Base-by-base conservation (phyloP, 1,139 yeast genomes). In the Debaryomyces subglobosus region DNA sequence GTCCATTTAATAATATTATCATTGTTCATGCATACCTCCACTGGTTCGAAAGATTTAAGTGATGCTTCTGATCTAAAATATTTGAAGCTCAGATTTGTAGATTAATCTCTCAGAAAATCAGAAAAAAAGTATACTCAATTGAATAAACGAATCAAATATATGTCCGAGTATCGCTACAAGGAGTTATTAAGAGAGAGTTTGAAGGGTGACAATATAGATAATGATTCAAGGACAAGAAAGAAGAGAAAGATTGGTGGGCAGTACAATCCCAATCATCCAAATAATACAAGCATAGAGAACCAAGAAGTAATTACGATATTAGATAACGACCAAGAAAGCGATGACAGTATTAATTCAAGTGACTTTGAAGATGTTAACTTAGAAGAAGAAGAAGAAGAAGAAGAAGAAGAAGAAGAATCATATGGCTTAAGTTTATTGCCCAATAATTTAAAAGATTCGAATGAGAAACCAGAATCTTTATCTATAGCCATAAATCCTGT, bases 311-410 rank as follows among this genome's bases (percentile, higher is more conserved):
- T 46, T 10, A 33, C 32, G 3, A 37, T 43, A n/a, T 44, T 52
- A 5, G 49, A 53, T 32, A 21, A 18, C 12, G 46, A 49, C 24
- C 49, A 52, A 12, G 49, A 47, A n/a, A 44, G 69, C 68, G 15
- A 65, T 44, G 37, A 50, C 43, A 24, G 52, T 43, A 2, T 57
- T 46, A 58, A 65, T 55, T 48, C 71, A 16, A 64, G 78, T 47
- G 61, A 70, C 18, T 65, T 70, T 42, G 74, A 70, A 47, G 72
- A 70, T 42, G 65, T 70, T 16, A 65, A 59, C 9, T 49, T 67
- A 9, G 59, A 51, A 3, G 43, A 40, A 16, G 44, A 34, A 15
- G 46, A 38, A 10, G 49, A 36, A 7, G n/a, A n/a, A n/a, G n/a
- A n/a, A 9, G 59, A 51, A 3, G 43, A 40, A 16, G 44, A 34